Base-by-base conservation (phyloP, 441 rosid species). In the Monsonia emarginata region DNA sequence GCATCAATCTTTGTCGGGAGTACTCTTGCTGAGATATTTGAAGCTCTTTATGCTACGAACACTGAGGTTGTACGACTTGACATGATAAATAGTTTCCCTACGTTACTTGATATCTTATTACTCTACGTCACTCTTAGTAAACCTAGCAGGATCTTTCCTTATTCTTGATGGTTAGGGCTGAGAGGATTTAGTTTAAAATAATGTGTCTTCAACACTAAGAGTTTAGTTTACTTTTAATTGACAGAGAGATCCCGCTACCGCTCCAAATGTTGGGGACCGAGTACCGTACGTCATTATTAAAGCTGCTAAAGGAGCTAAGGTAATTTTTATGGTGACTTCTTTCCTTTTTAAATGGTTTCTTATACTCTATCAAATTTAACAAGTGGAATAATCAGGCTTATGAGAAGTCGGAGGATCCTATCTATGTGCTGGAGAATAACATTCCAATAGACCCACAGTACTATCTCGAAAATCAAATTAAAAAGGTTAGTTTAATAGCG, bases 231-330 rank as follows among this genome's bases (percentile, higher is more conserved):
- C 31, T 73, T 54, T 70, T 56, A 75, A 25, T 75, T 79, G 71
- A 78, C 84, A 94, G 99, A 82, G 99, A 72, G 96, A 94, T 82
- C 81, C 99, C 74, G 97, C 97, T 54, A 94, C 99, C 66, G 99
- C 97, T 32, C 99, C 99, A 76, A 91, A 82, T 81, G 92, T 94
- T 75, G 99, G 99, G 77, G 99, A 94, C 81, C 90, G 97, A 38
- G 99, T 94, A 40, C 97, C 97, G 2, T 94, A 88, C 73, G 99
- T 94, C 72, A 89, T 91, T 63, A 76, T 94, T 68, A 88, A 89
- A 79, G 96, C 89, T 81, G 86, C 95, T 65, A 94, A 91, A 84
- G 99, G 97, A 56, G 99, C 99, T 61, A 94, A 91, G 99, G 99
- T 89, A 76, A 38, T 63, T 40, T 65, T 67, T 69, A 64, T 68